Conservation (phyloP, 305 asterid genomes). For the Fraxinus nigra region DNA sequence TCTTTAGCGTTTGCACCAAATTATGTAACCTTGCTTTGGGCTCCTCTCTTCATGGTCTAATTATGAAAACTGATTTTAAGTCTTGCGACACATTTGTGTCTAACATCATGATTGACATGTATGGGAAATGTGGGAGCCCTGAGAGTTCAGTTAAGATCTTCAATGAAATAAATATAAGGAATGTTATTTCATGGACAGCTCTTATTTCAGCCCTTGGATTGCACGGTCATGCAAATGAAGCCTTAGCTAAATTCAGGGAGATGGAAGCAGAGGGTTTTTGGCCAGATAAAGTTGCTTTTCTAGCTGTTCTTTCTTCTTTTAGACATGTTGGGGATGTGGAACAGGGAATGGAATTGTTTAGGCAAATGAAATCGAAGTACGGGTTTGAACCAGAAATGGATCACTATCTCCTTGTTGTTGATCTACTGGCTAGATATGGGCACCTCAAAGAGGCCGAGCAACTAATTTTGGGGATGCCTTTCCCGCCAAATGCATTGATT, state of each 20-base stretch:
- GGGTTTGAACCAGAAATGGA: conserved; percentile 56
- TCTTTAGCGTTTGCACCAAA: conserved; percentile 47
- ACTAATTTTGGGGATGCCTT: conserved; percentile 52
- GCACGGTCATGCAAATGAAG: conserved; percentile 50
- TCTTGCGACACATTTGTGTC: conserved; percentile 46
- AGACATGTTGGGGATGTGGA: conserved; percentile 56
- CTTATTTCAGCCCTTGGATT: conserved; percentile 49
- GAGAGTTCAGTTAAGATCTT: conserved; percentile 43
- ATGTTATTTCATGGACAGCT: conserved; percentile 54
- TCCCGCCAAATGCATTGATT: conserved; percentile 51
- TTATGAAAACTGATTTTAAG: conserved; percentile 30
- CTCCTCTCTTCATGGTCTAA: conserved; percentile 52
- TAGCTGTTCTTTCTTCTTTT: conserved; percentile 55
- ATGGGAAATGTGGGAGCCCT: conserved; percentile 54
- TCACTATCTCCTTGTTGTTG: conserved; percentile 52
- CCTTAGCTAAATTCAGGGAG: conserved; percentile 43
- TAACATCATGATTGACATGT: conserved; percentile 58
- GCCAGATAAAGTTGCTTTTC: conserved; percentile 52
- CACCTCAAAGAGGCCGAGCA: conserved; percentile 48
- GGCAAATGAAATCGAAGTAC: conserved; percentile 39
- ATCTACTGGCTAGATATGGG: conserved; percentile 51
- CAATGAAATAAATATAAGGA: conserved; percentile 33
- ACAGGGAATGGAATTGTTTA: conserved; percentile 47
- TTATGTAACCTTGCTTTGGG: conserved; percentile 52
- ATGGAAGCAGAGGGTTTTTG: conserved; percentile 40